phyloP scores from a whole-genome alignment of 2,329 filamentous ascomycete genomes.

The Corinectria fuckeliana region DNA sequence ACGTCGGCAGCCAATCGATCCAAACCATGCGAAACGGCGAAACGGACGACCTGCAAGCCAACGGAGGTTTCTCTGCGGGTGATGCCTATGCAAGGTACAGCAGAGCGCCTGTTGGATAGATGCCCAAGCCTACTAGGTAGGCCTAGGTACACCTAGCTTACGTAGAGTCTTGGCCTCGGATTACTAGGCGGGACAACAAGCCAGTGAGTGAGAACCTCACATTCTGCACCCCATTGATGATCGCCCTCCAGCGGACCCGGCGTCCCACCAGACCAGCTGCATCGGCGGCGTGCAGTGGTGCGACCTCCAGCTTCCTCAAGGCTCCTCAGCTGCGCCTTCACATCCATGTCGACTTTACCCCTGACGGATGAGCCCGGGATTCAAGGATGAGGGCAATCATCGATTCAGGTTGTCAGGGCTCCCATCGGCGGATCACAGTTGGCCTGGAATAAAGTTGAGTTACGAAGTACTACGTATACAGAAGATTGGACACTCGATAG shows the following conservation, averaged over 20 bases:
- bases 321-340: background rate
- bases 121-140: background rate
- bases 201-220: no score
- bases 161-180: no score
- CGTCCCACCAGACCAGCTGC: slow-evolving; percentile 6
- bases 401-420: no score
- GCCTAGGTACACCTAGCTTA: no score
- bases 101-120: slow-evolving; percentile 11
- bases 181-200: no score
- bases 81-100: slow-evolving; percentile 16
- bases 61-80: slow-evolving; percentile 11
- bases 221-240: background rate
- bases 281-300: slow-evolving; percentile 28
- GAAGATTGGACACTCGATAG: no score
- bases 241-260: slow-evolving; percentile 6
- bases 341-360: background rate
- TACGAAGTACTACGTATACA: background rate
- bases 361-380: background rate
- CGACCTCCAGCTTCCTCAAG: slow-evolving; percentile 10
- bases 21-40: background rate
- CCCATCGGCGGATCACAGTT: background rate
- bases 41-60: slow-evolving; percentile 8
- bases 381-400: slow-evolving; percentile 1
- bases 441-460: background rate
- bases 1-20: slow-evolving; percentile 4